These are phyloP conservation scores for Platanthera guangdongensis DNA, from an alignment of 106 monocot species.

Conservation along the genomic window DNA sequence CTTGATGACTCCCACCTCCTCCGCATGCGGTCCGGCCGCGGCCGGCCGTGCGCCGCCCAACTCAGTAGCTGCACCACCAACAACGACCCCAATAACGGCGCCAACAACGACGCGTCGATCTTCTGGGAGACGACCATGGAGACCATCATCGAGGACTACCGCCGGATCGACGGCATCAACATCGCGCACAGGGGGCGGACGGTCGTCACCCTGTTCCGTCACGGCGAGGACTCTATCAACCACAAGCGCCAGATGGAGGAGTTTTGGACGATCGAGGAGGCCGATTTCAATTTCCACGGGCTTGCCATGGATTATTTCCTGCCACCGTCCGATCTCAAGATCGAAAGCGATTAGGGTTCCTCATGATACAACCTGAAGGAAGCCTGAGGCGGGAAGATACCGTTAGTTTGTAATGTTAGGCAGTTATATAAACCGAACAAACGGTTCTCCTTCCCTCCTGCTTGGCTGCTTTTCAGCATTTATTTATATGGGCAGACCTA, in stretches of 20 bases:
- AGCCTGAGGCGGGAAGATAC: too few relatives aligned
- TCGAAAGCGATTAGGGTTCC: constrained; percentile 19
- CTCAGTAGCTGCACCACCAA: neutral
- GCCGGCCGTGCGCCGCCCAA: constrained; percentile 3
- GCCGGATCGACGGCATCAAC: constrained; percentile 74
- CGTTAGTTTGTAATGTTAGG: too few relatives aligned
- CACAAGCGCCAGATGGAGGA: constrained; percentile 91
- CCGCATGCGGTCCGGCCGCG: constrained; percentile 46
- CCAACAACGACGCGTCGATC: constrained; percentile 36
- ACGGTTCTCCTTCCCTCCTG: too few relatives aligned
- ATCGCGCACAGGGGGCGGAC: constrained; percentile 64
- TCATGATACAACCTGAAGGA: too few relatives aligned
- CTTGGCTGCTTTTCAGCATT: too few relatives aligned
- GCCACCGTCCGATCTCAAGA: constrained; percentile 67
- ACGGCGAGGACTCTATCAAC: constrained; percentile 76
- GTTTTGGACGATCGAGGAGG: constrained; percentile 74
- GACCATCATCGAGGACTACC: constrained; percentile 64
- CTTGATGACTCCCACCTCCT: constrained; percentile 82
- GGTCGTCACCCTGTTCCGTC: constrained; percentile 52
- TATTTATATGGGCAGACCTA: too few relatives aligned
- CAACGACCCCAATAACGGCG: constrained; percentile 10
- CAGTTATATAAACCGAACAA: too few relatives aligned
- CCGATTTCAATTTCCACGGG: constrained; percentile 73
- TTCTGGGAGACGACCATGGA: constrained; percentile 84
- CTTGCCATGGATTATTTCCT: constrained; percentile 67